Conservation (phyloP, 768 basidiomycete genomes). For the Lyophyllum decastes region DNA sequence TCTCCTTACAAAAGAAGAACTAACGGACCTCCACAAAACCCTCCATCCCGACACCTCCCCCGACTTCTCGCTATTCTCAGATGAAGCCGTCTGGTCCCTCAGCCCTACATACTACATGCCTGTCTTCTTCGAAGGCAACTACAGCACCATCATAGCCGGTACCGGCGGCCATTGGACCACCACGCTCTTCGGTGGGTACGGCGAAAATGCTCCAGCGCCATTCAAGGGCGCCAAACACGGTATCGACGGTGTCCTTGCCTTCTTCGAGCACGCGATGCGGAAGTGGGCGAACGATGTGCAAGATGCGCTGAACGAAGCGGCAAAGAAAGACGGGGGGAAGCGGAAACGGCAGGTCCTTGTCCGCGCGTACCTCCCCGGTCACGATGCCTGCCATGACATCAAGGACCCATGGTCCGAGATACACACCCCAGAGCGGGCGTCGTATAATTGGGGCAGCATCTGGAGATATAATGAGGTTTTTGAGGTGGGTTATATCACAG, state of each 20-base stretch:
- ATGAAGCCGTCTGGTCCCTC: constrained; percentile 56
- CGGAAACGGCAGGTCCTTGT: constrained; percentile 50
- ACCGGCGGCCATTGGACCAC: constrained; percentile 76
- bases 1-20: constrained; percentile 48
- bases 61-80: constrained; percentile 50
- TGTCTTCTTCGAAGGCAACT: constrained; percentile 51
- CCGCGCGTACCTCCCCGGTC: constrained; percentile 63
- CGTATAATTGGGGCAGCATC: constrained; percentile 71
- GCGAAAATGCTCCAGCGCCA: not conserved
- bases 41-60: constrained; percentile 29
- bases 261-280: constrained; percentile 60
- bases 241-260: constrained; percentile 52
- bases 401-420: constrained; percentile 48
- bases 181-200: constrained; percentile 43
- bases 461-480: constrained; percentile 58
- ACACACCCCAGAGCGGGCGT: constrained; percentile 43
- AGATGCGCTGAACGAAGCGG: constrained; percentile 35
- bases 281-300: constrained; percentile 58
- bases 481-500: constrained; percentile 39
- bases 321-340: constrained; percentile 20
- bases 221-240: constrained; percentile 40
- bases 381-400: constrained; percentile 61
- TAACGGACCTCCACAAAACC: constrained; percentile 43
- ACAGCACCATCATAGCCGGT: constrained; percentile 61
- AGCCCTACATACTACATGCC: constrained; percentile 54